Percentiles rank a stretch among this genome's conserved stretches.
phyloP scores from a whole-genome alignment of 768 basidiomycete species.

The Leccinellum rugosiceps region DNA sequence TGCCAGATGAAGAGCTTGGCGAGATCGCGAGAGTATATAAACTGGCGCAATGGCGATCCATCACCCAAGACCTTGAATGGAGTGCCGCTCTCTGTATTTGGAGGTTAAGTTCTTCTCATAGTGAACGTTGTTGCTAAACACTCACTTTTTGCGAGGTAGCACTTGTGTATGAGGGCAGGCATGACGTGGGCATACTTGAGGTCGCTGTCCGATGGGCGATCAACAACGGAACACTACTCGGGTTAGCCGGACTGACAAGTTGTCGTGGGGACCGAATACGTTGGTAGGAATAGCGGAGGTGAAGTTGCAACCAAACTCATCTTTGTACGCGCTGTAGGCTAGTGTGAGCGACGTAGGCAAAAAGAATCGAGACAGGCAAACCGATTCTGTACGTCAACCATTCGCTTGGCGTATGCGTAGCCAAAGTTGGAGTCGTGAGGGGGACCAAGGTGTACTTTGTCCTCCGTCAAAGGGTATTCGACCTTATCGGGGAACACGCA shows the following conservation, averaged over 20 bases:
- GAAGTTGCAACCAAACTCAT: constrained; percentile 92
- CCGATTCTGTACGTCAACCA: constrained; percentile 97
- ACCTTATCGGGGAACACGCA: constrained; percentile 98
- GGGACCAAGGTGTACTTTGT: constrained; percentile 87
- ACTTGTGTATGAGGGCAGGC: constrained; percentile 90
- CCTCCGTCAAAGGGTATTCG: constrained; percentile 88
- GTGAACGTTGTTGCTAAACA: neutral
- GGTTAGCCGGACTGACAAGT: constrained; percentile 57
- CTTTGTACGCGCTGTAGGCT: constrained; percentile 79
- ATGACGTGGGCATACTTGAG: constrained; percentile 92
- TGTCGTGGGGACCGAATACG: constrained; percentile 93
- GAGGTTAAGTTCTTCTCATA: neutral
- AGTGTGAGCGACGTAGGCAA: neutral
- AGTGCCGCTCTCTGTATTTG: constrained; percentile 62
- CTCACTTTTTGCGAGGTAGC: constrained; percentile 85
- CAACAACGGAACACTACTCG: neutral
- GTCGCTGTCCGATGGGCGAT: constrained; percentile 50
- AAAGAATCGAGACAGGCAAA: constrained; percentile 34
- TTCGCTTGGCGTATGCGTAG: constrained; percentile 92
- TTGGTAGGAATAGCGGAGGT: constrained; percentile 97
- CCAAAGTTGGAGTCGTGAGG: constrained; percentile 96
- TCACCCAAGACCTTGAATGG: constrained; percentile 88
- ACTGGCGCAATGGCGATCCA: constrained; percentile 92
- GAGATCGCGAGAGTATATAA: constrained; percentile 95
- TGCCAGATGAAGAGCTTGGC: constrained; percentile 95